Conservation (phyloP, 345 rosid genomes). For the Arabis hirsuta region DNA sequence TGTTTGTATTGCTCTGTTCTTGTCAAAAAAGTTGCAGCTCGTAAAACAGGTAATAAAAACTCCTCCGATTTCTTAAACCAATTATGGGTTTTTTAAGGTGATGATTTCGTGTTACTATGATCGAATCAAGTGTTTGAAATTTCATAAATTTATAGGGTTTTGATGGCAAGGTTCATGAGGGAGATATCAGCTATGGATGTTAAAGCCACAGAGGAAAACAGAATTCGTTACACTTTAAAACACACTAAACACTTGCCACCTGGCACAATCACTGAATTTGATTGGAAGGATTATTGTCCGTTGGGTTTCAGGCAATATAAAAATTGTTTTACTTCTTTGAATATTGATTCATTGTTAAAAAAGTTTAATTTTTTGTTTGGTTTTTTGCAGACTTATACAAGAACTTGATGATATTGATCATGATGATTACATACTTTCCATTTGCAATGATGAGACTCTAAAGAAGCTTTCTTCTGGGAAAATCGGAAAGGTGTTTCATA, state of each 20-base stretch:
- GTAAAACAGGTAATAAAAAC: slow-evolving; percentile 8
- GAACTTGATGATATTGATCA: slow-evolving; percentile 48
- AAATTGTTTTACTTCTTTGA: neutral
- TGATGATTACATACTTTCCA: slow-evolving; percentile 48
- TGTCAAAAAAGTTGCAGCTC: neutral
- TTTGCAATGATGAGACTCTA: slow-evolving; percentile 52
- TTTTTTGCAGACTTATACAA: slow-evolving; percentile 48
- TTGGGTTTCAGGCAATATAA: slow-evolving; percentile 53
- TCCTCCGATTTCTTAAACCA: neutral
- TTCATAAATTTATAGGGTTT: slow-evolving; percentile 5
- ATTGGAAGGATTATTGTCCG: slow-evolving; percentile 60
- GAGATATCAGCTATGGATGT: slow-evolving; percentile 42
- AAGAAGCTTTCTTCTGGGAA: slow-evolving; percentile 47
- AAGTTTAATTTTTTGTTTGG: neutral
- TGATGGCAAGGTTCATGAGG: slow-evolving; percentile 32
- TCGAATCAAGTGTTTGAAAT: neutral
- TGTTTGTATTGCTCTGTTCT: neutral
- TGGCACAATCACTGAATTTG: slow-evolving; percentile 45
- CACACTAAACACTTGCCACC: slow-evolving; percentile 40
- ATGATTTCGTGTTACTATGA: neutral
- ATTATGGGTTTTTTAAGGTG: neutral
- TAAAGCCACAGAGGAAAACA: slow-evolving; percentile 36
- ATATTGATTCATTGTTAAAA: neutral
- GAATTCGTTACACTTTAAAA: slow-evolving; percentile 39
- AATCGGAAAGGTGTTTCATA: slow-evolving; percentile 43